phyloP scores from a whole-genome alignment of 495 filamentous ascomycete genomes.

The Usnea hakonensis region DNA sequence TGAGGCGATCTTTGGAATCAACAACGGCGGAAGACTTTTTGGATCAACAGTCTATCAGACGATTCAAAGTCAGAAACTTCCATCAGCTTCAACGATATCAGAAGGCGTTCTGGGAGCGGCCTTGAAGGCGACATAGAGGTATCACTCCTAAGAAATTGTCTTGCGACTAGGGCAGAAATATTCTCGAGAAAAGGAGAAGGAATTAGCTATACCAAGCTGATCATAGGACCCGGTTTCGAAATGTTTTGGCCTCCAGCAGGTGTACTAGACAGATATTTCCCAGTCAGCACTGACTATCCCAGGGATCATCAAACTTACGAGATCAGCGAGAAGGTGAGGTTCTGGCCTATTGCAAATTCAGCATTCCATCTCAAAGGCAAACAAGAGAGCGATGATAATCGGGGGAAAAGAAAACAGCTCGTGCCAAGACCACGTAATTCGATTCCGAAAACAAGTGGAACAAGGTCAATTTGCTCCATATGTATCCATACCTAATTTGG shows the following conservation, averaged over 20 bases:
- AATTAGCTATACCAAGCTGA: slow-evolving; percentile 10
- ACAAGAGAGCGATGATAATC: neutral
- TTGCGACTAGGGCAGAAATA: neutral
- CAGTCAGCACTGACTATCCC: neutral
- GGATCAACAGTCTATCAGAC: slow-evolving; percentile 5
- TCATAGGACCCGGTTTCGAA: slow-evolving; percentile 8
- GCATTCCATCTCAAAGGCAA: neutral
- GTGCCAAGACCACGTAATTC: neutral
- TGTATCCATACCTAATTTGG: neutral
- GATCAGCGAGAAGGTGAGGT: slow-evolving; percentile 16
- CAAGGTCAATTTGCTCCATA: neutral
- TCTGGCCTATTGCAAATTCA: slow-evolving; percentile 12
- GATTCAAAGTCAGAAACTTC: neutral
- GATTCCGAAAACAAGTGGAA: neutral
- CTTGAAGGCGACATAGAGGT: neutral
- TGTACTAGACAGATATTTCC: neutral
- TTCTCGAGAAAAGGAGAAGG: neutral
- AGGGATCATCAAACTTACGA: neutral
- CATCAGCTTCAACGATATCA: neutral
- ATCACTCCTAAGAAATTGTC: neutral
- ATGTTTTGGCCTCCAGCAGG: slow-evolving; percentile 6
- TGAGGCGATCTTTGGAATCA: slow-evolving; percentile 9
- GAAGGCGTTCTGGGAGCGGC: neutral
- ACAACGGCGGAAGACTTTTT: slow-evolving; percentile 11
- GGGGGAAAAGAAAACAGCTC: neutral